phyloP scores from a whole-genome alignment of 495 filamentous ascomycete species.

The Neurospora sp. region DNA sequence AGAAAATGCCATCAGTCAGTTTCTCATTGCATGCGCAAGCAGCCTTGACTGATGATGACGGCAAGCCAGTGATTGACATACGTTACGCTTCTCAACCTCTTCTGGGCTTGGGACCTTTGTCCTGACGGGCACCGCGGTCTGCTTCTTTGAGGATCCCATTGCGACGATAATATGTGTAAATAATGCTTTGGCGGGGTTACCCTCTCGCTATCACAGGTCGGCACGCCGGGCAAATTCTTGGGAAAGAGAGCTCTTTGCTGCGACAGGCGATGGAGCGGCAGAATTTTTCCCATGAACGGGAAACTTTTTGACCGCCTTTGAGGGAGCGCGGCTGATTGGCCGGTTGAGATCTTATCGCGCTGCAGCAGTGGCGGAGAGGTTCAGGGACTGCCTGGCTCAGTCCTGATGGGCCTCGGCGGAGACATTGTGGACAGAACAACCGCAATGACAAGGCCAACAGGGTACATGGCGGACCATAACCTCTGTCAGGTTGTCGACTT shows the following conservation, averaged over 20 bases:
- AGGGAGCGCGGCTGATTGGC: neutral
- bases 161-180: constrained; percentile 1
- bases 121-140: neutral
- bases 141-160: neutral
- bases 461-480: neutral
- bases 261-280: constrained; percentile 9
- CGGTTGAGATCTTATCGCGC: neutral
- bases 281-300: constrained; percentile 25
- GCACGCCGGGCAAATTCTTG: constrained; percentile 14
- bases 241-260: neutral
- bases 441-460: neutral
- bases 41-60: neutral
- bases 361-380: neutral
- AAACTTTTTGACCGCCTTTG: constrained; percentile 20
- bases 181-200: constrained; percentile 9
- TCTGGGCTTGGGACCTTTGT: constrained; percentile 27
- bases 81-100: constrained; percentile 33
- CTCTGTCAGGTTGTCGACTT: neutral
- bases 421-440: neutral
- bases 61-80: constrained; percentile 9
- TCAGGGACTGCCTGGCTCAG: neutral
- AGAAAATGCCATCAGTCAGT: neutral
- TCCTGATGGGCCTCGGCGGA: neutral
- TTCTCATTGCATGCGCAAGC: neutral
- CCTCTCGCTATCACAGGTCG: neutral